Conservation (phyloP, 768 basidiomycete genomes). For the Heimioporus sp. region DNA sequence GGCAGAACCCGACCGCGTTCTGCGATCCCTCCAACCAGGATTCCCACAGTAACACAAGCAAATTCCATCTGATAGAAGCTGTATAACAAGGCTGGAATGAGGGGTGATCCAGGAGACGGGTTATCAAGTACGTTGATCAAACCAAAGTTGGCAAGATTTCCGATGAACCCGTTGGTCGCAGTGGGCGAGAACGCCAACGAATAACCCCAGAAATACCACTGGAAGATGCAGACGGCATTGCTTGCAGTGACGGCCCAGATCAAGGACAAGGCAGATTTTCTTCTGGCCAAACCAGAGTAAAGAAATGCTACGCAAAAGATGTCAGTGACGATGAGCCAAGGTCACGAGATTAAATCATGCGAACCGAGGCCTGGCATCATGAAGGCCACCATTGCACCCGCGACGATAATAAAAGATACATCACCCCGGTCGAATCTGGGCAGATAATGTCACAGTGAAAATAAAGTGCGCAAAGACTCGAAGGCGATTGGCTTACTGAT, state of each 20-base stretch:
- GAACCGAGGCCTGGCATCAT: constrained; percentile 76
- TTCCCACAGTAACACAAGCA: constrained; percentile 76
- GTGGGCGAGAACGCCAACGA: constrained; percentile 80
- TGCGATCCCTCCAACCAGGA: constrained; percentile 77
- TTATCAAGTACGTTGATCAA: constrained; percentile 66
- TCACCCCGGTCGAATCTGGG: constrained; percentile 69
- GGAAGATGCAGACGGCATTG: constrained; percentile 75
- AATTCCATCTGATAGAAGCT: constrained; percentile 89
- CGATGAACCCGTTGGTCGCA: constrained; percentile 73
- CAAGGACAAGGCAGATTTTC: constrained; percentile 69
- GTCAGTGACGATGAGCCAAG: neutral
- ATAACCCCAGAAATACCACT: constrained; percentile 86
- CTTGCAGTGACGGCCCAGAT: constrained; percentile 73
- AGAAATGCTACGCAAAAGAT: constrained; percentile 51
- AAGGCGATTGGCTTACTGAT: constrained; percentile 26
- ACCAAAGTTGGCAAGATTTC: constrained; percentile 78
- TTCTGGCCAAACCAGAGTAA: constrained; percentile 68
- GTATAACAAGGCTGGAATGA: constrained; percentile 82
- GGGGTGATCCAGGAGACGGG: constrained; percentile 75
- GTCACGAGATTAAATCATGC: constrained; percentile 8
- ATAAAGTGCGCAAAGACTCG: neutral
- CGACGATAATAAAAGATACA: constrained; percentile 64
- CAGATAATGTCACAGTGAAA: constrained; percentile 3
- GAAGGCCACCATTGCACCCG: constrained; percentile 69
- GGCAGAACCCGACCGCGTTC: constrained; percentile 86